These are phyloP conservation scores for Chlorella sp. DNA, from an alignment of 139 green algal genomes.

Conservation along the genomic window DNA sequence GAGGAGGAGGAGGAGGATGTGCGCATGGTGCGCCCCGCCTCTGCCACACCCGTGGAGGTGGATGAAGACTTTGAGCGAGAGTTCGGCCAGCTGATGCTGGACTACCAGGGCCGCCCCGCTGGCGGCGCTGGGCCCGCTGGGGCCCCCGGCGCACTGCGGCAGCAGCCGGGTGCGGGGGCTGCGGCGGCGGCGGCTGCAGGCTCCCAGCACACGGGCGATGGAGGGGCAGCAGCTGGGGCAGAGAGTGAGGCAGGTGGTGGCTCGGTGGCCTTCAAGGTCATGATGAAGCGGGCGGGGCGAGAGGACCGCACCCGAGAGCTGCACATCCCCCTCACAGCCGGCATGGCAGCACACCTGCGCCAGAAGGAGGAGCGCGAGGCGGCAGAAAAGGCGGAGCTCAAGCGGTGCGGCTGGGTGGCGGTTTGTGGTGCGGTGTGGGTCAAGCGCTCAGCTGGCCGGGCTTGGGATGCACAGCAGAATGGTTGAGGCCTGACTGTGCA, in stretches of 20 bases:
- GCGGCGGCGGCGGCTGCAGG: too few relatives aligned
- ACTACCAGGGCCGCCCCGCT: constrained; percentile 18
- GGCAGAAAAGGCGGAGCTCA: constrained; percentile 82
- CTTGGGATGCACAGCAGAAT: too few relatives aligned
- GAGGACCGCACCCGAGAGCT: constrained; percentile 52
- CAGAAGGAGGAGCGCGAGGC: constrained; percentile 25
- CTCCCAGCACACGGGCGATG: too few relatives aligned
- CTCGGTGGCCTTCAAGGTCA: constrained; percentile 42
- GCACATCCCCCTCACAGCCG: constrained; percentile 22
- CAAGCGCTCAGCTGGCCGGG: too few relatives aligned
- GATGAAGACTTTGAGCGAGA: constrained; percentile 85
- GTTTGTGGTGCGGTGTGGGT: too few relatives aligned
- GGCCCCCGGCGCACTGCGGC: background rate
- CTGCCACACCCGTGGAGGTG: constrained; percentile 22
- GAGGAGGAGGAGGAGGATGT: too few relatives aligned
- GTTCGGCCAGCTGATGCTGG: constrained; percentile 61
- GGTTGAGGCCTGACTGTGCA: too few relatives aligned
- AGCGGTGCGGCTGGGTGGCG: too few relatives aligned
- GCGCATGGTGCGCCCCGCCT: constrained; percentile 38
- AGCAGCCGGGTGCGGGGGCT: background rate
- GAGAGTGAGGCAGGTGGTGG: background rate
- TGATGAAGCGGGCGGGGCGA: constrained; percentile 51
- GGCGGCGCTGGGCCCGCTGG: background rate
- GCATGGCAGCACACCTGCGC: constrained; percentile 21
- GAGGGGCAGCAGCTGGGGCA: background rate